Evolutionary conservation across 2,329 filamentous ascomycete genomes (phyloP).

Genomic region (Stachybotrys chlorohalonatus): DNA sequence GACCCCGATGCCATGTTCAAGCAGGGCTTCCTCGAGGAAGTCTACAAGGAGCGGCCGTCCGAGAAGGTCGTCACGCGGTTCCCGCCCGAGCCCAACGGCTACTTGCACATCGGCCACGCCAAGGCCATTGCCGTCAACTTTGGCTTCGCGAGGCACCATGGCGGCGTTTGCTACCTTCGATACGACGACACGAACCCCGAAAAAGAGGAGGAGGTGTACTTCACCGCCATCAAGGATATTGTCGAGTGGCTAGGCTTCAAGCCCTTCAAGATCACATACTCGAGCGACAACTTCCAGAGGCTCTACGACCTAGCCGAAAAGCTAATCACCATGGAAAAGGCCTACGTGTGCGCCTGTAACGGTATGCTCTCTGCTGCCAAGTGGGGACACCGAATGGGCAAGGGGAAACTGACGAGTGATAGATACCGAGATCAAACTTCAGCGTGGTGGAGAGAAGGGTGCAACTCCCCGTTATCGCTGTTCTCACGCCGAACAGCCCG

Average conservation of each 20-base stretch:
- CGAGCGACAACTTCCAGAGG: constrained; percentile 81
- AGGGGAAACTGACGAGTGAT: background rate
- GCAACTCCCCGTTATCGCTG: constrained; percentile 65
- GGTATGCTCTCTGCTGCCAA: background rate
- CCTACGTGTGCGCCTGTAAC: constrained; percentile 83
- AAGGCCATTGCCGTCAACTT: constrained; percentile 97
- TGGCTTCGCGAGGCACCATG: constrained; percentile 80
- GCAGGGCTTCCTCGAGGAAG: constrained; percentile 64
- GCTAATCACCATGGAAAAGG: constrained; percentile 60
- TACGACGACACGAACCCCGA: constrained; percentile 96
- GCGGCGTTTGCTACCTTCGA: constrained; percentile 42
- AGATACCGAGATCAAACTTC: constrained; percentile 73
- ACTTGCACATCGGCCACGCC: constrained; percentile 84
- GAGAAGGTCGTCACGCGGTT: constrained; percentile 62
- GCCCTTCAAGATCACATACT: constrained; percentile 60
- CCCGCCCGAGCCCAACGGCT: constrained; percentile 86
- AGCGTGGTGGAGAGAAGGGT: constrained; percentile 69
- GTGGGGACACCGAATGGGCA: background rate
- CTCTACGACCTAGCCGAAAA: constrained; percentile 86
- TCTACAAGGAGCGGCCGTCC: constrained; percentile 59
- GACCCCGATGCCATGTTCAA: constrained; percentile 68
- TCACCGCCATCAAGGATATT: constrained; percentile 81
- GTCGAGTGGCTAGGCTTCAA: constrained; percentile 65
- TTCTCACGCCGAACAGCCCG: constrained; percentile 63
- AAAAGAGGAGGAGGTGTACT: constrained; percentile 84